Base-by-base conservation (phyloP, 352 stramenopile species). In the Globisporangium nodosum region DNA sequence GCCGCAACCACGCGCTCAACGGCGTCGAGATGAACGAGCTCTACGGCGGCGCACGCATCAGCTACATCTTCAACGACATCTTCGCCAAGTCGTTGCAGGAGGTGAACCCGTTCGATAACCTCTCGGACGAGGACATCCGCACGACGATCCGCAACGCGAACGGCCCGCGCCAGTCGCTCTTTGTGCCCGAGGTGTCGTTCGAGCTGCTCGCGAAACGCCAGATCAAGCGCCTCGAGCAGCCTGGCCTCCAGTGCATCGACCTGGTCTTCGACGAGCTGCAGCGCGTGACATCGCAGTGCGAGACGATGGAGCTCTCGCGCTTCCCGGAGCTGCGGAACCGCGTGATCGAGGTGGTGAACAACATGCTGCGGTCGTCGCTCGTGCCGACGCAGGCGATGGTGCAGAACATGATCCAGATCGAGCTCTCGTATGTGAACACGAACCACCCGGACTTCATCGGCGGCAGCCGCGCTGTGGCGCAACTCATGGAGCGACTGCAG, bases 381-480 rank as follows among this genome's bases (percentile, higher is more conserved):
- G 54, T 77, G 13, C 84, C 86, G 13, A 94, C 86, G 52, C 86
- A 96, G 63, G 54, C 75, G 18, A 99, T 99, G 96, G 97, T 99
- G 57, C 84, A 89, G 27, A 99, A 99, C 70, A 72, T 99, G 18
- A 97, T 99, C 56, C 93, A 98, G 65, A 98, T 99, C 63, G 98
- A 99, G 79, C 71, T 99, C 58, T 95, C 97, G 8, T 99, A 99
- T 73, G 97, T 99, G 64, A 99, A 99, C 81, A 99, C 97, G 21
- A 98, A 97, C 69, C 98, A 99, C 78, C 97, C 97, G 8, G 97
- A 99, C 68, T 99, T 99, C 56, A 98, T 99, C 58, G 97, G 96
- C 52, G 97, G 96, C 43, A 98, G 90, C 61, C 78, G 87, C 13
- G 96, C 96, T 31, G 96, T 99, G 21, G 91, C 94, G 16, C 81